Conservation (phyloP, 371 early-diverging fungal genomes). For the Apophysomyces ossiformis region DNA sequence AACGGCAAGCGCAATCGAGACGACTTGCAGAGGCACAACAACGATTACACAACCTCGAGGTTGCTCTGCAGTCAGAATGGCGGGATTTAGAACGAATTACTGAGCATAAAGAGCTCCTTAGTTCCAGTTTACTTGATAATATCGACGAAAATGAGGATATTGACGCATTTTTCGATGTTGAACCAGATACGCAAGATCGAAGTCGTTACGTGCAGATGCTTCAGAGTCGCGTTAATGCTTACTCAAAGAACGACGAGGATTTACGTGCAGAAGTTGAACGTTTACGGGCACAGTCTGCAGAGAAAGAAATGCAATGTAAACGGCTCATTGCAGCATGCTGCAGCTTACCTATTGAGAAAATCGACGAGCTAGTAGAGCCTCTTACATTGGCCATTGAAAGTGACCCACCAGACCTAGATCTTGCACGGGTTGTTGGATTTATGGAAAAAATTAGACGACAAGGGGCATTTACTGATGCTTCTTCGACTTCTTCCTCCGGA, state of each 20-base stretch:
- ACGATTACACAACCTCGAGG: constrained; percentile 56
- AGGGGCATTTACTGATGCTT: constrained; percentile 32
- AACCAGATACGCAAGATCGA: constrained; percentile 8
- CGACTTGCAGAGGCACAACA: constrained; percentile 62
- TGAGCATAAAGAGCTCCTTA: constrained; percentile 15
- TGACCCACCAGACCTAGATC: constrained; percentile 68
- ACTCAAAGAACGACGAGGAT: constrained; percentile 46
- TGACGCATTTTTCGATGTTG: constrained; percentile 24
- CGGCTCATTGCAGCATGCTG: constrained; percentile 81
- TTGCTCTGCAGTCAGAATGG: constrained; percentile 41
- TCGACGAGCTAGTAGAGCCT: constrained; percentile 70
- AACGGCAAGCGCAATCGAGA: constrained; percentile 50
- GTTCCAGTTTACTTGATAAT: constrained; percentile 10
- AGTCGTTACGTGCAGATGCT: constrained; percentile 41
- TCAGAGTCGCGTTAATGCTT: constrained; percentile 53
- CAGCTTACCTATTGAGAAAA: constrained; percentile 65
- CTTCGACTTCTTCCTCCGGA: constrained; percentile 1
- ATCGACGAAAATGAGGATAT: constrained; percentile 30
- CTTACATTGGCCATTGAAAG: constrained; percentile 75
- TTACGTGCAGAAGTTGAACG: constrained; percentile 45
- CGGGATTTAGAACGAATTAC: constrained; percentile 21
- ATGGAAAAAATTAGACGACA: constrained; percentile 61
- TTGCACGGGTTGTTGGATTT: constrained; percentile 61
- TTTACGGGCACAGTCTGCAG: constrained; percentile 40
- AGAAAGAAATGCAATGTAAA: constrained; percentile 71